Base-by-base conservation (phyloP, 179 eudicot species). In the Corrigiola litoralis region DNA sequence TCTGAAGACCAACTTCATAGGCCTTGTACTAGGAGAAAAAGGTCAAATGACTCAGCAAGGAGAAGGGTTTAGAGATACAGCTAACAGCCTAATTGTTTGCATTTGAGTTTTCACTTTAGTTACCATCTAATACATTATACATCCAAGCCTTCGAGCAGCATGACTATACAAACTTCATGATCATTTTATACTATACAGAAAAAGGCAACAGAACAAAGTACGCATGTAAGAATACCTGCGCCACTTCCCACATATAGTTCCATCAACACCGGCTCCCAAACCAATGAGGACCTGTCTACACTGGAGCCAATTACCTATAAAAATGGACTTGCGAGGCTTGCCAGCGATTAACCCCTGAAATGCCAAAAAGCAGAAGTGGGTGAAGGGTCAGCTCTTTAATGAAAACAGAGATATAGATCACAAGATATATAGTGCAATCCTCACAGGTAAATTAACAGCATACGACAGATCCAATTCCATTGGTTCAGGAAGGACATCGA, bases 301-400 rank as follows among this genome's bases (percentile, higher is more conserved):
- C 64, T 91, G 99, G 77, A 94, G 74, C 99, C 99, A 95, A 77
- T 95, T 91, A 54, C 95, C 91, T 70, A 88, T 82, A 55, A 85
- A 77, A 72, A 70, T 80, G 50, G 75, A 73, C 75, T 69, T 76
- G 12, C 59, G 65, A 77, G 70, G 77, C 72, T 85, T 81, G 62
- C 56, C 57, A 40, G 70, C 58, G 62, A 42, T 49, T 32, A 69
- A 53, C 44, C 73, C 86, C 96, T 94, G 71, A 56, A 27, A 1
- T 4, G 31, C 45, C 8, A 47, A 29, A 44, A 41, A 8, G 25
- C 16, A 44, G 16, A 42, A 42, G 37, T 2, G n/a, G 3, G 20
- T 18, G 2, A 36, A 40, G 51, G 37, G 55, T 67, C 52, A 75
- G 4, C 34, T 68, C 38, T 34, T 20, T 27, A 5, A 52, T 14